Evolutionary conservation across 2,329 filamentous ascomycete species (phyloP).

Genomic region (Aspergillus sp.): DNA sequence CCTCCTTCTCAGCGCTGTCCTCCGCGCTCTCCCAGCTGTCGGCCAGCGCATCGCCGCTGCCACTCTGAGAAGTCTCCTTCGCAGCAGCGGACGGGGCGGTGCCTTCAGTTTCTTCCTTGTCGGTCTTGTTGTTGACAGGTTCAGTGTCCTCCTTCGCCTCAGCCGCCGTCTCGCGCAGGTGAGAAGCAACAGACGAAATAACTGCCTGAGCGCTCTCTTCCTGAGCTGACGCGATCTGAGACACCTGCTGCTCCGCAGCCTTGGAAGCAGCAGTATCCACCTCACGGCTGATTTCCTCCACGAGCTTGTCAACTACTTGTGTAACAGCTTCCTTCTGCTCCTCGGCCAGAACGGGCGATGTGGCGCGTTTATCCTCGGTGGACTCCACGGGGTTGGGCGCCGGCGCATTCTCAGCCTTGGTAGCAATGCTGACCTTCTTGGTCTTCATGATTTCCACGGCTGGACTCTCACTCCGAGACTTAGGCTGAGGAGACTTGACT

Average conservation of each 20-base stretch:
- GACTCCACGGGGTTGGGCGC: conserved; percentile 16
- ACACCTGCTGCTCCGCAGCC: conserved; percentile 56
- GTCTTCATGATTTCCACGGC: conserved; percentile 32
- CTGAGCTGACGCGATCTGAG: conserved; percentile 29
- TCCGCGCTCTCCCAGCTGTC: conserved; percentile 92
- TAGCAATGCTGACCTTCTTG: conserved; percentile 26
- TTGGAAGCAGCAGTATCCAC: conserved; percentile 67
- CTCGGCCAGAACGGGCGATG: conserved; percentile 31
- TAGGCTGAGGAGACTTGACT: conserved; percentile 55
- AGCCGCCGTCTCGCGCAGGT: conserved; percentile 43
- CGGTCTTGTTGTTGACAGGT: conserved; percentile 55
- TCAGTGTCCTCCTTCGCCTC: conserved; percentile 52
- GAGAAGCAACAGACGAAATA: conserved; percentile 33
- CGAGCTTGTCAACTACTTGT: conserved; percentile 68
- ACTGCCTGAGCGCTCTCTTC: conserved; percentile 41
- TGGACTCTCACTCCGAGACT: conserved; percentile 45
- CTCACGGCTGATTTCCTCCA: conserved; percentile 59
- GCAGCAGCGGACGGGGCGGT: conserved; percentile 38
- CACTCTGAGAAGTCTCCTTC: conserved; percentile 57
- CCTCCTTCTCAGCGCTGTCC: conserved; percentile 65
- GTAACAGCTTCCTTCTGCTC: conserved; percentile 66
- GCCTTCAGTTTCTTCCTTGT: conserved; percentile 57
- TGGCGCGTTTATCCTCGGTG: conserved; percentile 17
- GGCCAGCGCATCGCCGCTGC: conserved; percentile 61
- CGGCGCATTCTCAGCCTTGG: conserved; percentile 21